A percentile compares a stretch with the other conserved stretches of the same genome.
Evolutionary conservation across 768 basidiomycete genomes (phyloP).

Genomic region (Lanmaoa pseudosensibilis): DNA sequence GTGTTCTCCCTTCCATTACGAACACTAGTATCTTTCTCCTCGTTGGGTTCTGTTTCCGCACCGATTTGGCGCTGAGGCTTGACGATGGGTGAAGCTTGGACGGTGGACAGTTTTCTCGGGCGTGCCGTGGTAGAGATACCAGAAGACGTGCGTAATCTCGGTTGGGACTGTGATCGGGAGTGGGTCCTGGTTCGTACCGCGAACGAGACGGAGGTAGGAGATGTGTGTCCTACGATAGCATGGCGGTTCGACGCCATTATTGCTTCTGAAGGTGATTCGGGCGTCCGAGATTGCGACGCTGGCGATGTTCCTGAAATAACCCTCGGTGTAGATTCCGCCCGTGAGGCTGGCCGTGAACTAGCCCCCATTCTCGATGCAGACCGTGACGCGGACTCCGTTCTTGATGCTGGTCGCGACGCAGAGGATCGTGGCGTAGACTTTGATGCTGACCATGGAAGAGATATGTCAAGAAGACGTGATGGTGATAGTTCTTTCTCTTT

Average conservation of each 20-base stretch:
- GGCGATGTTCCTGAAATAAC: not conserved
- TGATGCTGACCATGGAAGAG: constrained; percentile 36
- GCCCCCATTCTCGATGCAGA: constrained; percentile 20
- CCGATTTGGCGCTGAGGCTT: constrained; percentile 12
- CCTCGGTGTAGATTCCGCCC: constrained; percentile 8
- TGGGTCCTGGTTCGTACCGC: constrained; percentile 11
- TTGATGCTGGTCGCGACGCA: constrained; percentile 16
- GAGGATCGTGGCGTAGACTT: constrained; percentile 16
- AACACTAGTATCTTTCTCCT: not conserved
- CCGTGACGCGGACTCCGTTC: constrained; percentile 14
- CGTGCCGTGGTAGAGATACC: constrained; percentile 3
- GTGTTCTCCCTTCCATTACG: not conserved
- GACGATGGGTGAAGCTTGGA: constrained; percentile 31
- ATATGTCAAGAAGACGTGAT: constrained; percentile 35
- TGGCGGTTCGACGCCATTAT: not conserved
- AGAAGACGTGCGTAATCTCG: constrained; percentile 27
- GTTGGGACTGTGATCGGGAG: constrained; percentile 37
- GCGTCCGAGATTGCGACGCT: not conserved
- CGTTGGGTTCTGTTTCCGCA: constrained; percentile 1
- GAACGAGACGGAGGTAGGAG: not conserved
- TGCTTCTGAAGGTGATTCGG: constrained; percentile 1
- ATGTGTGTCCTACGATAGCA: not conserved
- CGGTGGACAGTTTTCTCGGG: constrained; percentile 30
- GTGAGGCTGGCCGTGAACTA: constrained; percentile 16
- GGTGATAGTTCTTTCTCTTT: constrained; percentile 30